These are phyloP conservation scores for Auricularia sp. DNA, from an alignment of 768 basidiomycete genomes.

Conservation along the genomic window DNA sequence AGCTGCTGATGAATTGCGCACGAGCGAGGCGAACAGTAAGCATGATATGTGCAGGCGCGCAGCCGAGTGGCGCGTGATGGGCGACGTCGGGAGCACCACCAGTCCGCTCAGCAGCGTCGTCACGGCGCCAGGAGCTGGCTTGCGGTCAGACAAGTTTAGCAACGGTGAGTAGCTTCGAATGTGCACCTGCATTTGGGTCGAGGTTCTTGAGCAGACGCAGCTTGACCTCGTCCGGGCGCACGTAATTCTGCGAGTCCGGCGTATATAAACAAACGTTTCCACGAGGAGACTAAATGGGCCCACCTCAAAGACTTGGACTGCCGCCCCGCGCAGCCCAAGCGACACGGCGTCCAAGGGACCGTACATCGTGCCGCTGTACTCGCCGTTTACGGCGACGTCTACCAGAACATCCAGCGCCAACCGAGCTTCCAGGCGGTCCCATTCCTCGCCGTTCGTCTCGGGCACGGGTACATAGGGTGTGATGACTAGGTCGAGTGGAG, in stretches of 20 bases:
- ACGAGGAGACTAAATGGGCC: conserved; percentile 7
- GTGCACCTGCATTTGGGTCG: conserved; percentile 36
- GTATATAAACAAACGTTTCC: neutral
- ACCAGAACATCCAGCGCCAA: conserved; percentile 78
- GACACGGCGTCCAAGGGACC: conserved; percentile 52
- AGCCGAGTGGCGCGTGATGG: conserved; percentile 45
- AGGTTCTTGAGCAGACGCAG: conserved; percentile 64
- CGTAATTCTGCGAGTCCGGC: conserved; percentile 49
- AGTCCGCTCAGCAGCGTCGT: conserved; percentile 51
- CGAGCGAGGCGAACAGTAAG: conserved; percentile 70
- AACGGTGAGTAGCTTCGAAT: neutral
- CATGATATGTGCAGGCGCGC: conserved; percentile 65
- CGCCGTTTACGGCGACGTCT: conserved; percentile 76
- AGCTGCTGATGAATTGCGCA: conserved; percentile 53
- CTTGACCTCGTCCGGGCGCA: conserved; percentile 62
- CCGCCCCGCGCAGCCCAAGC: conserved; percentile 66
- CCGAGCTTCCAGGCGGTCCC: conserved; percentile 76
- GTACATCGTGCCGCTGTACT: conserved; percentile 54
- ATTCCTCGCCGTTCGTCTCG: conserved; percentile 83
- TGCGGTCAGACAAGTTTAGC: neutral
- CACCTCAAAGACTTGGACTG: conserved; percentile 79
- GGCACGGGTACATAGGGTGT: conserved; percentile 70
- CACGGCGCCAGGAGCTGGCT: conserved; percentile 42
- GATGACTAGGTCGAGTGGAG: conserved; percentile 18
- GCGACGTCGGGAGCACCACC: conserved; percentile 48